Base-by-base conservation (phyloP, 352 stramenopile genomes). In the Aphanomyces invadans region DNA sequence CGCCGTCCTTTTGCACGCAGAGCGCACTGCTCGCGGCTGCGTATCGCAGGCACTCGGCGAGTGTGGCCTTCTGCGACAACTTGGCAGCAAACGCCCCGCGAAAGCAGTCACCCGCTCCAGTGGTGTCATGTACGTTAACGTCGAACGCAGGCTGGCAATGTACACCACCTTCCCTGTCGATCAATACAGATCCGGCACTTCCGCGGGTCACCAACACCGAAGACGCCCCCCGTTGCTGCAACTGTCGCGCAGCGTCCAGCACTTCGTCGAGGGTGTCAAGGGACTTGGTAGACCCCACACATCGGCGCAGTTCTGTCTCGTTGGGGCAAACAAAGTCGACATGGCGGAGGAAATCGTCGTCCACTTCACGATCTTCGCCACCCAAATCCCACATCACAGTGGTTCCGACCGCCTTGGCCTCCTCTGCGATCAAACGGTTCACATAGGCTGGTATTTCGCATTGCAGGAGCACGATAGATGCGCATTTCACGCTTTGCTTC, bases 371-470 rank as follows among this genome's bases (percentile, higher is more conserved):
- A 57, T 93, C 81, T 62, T 90, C 81, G 57, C 85, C 85, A 31
- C 85, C 85, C 7, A 74, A 78, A 70, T 94, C 85, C 77, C 79
- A 92, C 74, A 94, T 80, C 53, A 94, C 80, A 0, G 78, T 78
- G 4, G 88, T 74, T 3, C 73, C 68, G 2, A 72, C 72, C 36
- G 75, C 62, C 0, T 79, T 72, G 2, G 84, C 84, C 0, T 71
- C 57, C 65, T 80, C 76, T 12, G 73, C 74, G 57, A 91, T 81
- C 26, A 77, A 15, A 36, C 68, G 56, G 48, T 93, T 93, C 49
- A 93, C 70, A 0, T 61, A 31, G 15, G 70, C 70, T 0, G 84
- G 81, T 31, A 93, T 85, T 65, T 93, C 84, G 52, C 74, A 81
- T 70, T 93, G 84, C 29, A 93, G 64, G 67, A 91, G 48, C 26